phyloP scores from a whole-genome alignment of 345 rosid genomes.

The Brassica nigra region DNA sequence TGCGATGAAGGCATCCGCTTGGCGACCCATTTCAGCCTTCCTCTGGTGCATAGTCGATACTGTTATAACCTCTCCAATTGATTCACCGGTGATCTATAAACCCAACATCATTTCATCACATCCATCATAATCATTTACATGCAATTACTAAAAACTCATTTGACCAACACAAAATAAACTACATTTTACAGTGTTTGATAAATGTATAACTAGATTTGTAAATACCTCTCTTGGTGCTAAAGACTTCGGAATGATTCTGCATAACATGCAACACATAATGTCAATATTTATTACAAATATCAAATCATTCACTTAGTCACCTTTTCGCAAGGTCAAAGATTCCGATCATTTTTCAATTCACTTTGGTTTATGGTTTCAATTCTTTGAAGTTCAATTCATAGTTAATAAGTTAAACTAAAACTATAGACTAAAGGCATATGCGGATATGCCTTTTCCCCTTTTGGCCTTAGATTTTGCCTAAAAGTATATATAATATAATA shows the following conservation, averaged over 20 bases:
- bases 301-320: neutral
- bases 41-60: slow-evolving; percentile 93
- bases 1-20: slow-evolving; percentile 91
- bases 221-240: slow-evolving; percentile 81
- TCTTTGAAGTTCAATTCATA: neutral
- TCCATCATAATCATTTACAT: slow-evolving; percentile 14
- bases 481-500: slow-evolving; percentile 19
- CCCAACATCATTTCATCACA: neutral
- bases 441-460: slow-evolving; percentile 7
- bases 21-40: slow-evolving; percentile 91
- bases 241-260: slow-evolving; percentile 83
- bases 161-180: neutral
- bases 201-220: neutral
- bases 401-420: neutral
- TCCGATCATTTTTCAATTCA: neutral
- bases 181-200: neutral
- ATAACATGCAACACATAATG: slow-evolving; percentile 26
- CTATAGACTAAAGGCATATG: slow-evolving; percentile 15
- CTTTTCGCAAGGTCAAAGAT: slow-evolving; percentile 17
- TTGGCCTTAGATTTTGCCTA: neutral
- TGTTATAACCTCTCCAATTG: slow-evolving; percentile 78
- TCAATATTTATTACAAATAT: neutral
- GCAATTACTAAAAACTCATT: neutral
- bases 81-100: slow-evolving; percentile 72
- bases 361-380: slow-evolving; percentile 11